Base-by-base conservation (phyloP, 768 basidiomycete genomes). In the Tricholomella constricta region DNA sequence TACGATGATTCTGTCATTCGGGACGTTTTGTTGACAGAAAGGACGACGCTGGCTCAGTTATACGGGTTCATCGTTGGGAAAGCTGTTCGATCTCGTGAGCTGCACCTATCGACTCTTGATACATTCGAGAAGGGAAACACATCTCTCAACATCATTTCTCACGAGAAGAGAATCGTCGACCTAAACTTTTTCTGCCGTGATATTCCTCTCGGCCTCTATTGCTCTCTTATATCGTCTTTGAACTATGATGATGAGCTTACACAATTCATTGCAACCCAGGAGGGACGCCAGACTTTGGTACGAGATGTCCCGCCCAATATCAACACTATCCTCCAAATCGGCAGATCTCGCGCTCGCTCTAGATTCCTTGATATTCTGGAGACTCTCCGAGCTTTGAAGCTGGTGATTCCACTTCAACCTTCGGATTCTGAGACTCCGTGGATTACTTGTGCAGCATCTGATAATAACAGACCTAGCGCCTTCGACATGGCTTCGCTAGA, bases 11-110 rank as follows among this genome's bases (percentile, higher is more conserved):
- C 74, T 17, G 78, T 75, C 7, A 77, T 88, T 51, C 78, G 82
- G 29, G 79, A 84, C 19, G 77, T 82, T 27, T 73, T 93, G 51
- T 69, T 89, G n/a, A 77, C 79, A 2, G 89, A 95, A 63, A 77
- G 80, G 41, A 82, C 81, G 23, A 86, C 89, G 2, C 62, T 87
- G n/a, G 78, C 82, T 2, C 90, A 93, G 58, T 58, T 82, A 25
- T 89, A 89, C 63, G 93, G 91, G 12, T 91, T 81, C 67, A 78
- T 88, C 38, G 73, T 82, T 12, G 91, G 87, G 12, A 85, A 84
- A 60, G 77, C 79, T 26, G 71, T 83, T 1, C 79, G 93, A 38
- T 80, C 83, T 15, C 80, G 83, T 23, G 76, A 82, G 53, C 69
- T 91, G 1, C 89, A 93, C 62, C 68, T 86, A 22, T 73, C 76